Conservation (phyloP, 78 protist species). For the Bodo saltans region DNA sequence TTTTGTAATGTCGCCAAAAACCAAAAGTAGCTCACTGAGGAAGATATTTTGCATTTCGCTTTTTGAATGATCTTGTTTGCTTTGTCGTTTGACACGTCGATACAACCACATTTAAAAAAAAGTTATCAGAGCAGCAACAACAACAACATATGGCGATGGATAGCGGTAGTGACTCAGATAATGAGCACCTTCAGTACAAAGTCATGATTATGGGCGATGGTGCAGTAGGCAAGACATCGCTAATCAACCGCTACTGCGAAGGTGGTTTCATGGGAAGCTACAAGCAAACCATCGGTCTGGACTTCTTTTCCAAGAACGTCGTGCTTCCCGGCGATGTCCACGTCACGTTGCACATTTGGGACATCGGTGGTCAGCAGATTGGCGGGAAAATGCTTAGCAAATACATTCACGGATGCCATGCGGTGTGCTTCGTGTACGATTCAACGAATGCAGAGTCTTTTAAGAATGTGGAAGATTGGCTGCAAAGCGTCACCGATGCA, state of each 20-base stretch:
- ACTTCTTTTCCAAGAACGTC: constrained; percentile 54
- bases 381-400: constrained; percentile 63
- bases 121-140: too few relatives aligned
- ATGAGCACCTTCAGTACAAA: constrained; percentile 24
- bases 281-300: constrained; percentile 77
- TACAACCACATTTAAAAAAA: too few relatives aligned
- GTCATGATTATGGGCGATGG: constrained; percentile 65
- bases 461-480: constrained; percentile 70
- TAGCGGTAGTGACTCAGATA: constrained; percentile 9
- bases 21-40: too few relatives aligned
- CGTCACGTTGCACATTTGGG: constrained; percentile 62
- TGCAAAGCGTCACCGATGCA: not conserved
- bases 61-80: too few relatives aligned
- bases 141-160: too few relatives aligned
- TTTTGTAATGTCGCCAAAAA: too few relatives aligned
- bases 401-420: constrained; percentile 61
- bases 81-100: too few relatives aligned
- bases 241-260: constrained; percentile 43
- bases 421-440: constrained; percentile 55
- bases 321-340: constrained; percentile 29
- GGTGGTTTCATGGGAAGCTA: constrained; percentile 47
- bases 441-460: constrained; percentile 50
- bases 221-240: constrained; percentile 73
- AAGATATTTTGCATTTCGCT: too few relatives aligned
- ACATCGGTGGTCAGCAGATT: constrained; percentile 77